These are phyloP conservation scores for Tylopilus felleus DNA, from an alignment of 768 basidiomycete species.

Conservation along the genomic window DNA sequence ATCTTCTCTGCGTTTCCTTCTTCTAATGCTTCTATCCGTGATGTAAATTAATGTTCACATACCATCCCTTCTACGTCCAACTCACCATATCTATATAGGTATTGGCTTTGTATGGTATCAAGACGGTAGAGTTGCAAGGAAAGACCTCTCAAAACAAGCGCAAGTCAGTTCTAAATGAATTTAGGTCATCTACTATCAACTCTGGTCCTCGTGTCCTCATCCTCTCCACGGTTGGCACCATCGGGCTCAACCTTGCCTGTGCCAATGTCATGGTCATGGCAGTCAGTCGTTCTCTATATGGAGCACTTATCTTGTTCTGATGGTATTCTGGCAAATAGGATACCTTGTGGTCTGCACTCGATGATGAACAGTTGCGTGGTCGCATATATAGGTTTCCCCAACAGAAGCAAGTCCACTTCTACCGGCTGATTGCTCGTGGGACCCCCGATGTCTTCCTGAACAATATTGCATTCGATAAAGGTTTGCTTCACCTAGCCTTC, in stretches of 20 bases:
- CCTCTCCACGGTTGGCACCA: background rate
- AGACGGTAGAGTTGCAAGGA: background rate
- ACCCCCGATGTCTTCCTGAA: constrained; percentile 8
- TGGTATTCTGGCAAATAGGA: background rate
- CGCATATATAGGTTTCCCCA: background rate
- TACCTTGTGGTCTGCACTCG: background rate
- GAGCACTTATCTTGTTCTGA: no score
- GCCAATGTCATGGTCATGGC: background rate
- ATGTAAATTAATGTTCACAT: no score
- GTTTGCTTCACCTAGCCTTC: background rate
- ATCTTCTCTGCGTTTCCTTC: background rate
- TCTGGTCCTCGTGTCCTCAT: background rate
- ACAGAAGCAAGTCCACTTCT: constrained; percentile 12
- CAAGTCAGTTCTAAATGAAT: background rate
- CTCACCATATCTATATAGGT: background rate
- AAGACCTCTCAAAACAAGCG: background rate
- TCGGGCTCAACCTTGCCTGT: background rate
- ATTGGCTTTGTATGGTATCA: background rate
- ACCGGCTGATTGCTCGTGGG: constrained; percentile 1
- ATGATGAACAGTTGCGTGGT: background rate
- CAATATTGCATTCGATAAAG: constrained; percentile 22
- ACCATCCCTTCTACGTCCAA: background rate
- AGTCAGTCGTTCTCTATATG: background rate
- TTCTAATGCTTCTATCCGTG: background rate
- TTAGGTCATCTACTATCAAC: background rate